Conservation (phyloP, 1,284 basidiomycete species). For the Hymenochaete sp. region DNA sequence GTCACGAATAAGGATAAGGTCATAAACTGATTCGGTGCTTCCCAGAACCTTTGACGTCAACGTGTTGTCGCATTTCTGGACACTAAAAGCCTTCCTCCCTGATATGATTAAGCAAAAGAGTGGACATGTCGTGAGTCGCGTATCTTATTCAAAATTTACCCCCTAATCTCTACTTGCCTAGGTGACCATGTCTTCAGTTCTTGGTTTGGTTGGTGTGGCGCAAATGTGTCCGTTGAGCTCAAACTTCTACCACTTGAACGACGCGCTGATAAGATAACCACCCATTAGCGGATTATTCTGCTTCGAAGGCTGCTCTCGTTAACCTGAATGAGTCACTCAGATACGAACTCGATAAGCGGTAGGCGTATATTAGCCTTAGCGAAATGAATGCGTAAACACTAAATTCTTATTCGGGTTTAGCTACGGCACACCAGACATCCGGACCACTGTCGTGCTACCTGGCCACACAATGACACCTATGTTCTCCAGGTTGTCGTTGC, state of each 20-base stretch:
- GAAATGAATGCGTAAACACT: slow-evolving; percentile 12
- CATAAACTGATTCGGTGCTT: too few relatives aligned
- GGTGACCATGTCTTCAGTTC: slow-evolving; percentile 76
- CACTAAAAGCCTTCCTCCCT: slow-evolving; percentile 88
- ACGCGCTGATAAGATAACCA: slow-evolving; percentile 14
- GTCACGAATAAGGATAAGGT: too few relatives aligned
- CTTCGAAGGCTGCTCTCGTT: slow-evolving; percentile 78
- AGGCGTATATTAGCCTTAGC: slow-evolving; percentile 17
- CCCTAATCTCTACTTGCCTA: slow-evolving; percentile 24
- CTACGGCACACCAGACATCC: slow-evolving; percentile 64
- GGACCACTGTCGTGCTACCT: slow-evolving; percentile 74
- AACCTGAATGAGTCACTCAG: slow-evolving; percentile 73
- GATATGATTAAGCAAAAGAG: slow-evolving; percentile 67
- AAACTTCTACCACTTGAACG: slow-evolving; percentile 1
- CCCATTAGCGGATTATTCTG: slow-evolving; percentile 76
- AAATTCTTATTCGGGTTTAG: slow-evolving; percentile 36
- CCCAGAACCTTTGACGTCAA: slow-evolving; percentile 85
- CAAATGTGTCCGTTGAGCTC: slow-evolving; percentile 60
- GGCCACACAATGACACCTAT: slow-evolving; percentile 69
- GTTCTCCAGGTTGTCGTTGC: slow-evolving; percentile 54
- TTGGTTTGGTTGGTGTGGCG: slow-evolving; percentile 67
- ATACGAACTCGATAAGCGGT: slow-evolving; percentile 76
- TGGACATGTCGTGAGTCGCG: slow-evolving; percentile 74
- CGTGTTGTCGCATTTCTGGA: slow-evolving; percentile 84
- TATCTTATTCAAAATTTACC: slow-evolving; percentile 5